Conservation (phyloP, 345 rosid genomes). For the Rhodomyrtus tomentosa region DNA sequence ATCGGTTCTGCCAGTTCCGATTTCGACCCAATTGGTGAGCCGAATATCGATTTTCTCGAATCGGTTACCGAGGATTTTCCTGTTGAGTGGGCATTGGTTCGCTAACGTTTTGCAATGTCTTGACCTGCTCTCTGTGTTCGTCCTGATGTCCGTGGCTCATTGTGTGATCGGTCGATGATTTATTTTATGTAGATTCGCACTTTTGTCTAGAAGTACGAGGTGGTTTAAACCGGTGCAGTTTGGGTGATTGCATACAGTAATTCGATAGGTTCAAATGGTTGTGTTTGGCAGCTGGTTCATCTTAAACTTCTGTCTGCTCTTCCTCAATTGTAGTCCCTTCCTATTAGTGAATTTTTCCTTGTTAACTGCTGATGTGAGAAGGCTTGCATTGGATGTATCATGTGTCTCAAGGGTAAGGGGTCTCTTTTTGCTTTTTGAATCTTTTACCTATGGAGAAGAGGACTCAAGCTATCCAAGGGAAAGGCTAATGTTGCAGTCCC, state of each 20-base stretch:
- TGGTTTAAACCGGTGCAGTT: not conserved
- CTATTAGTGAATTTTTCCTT: not conserved
- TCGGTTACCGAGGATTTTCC: not conserved
- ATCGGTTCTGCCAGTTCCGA: conserved; percentile 59
- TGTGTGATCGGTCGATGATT: not conserved
- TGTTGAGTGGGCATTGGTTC: not conserved
- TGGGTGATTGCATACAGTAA: not conserved
- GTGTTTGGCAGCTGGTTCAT: not conserved
- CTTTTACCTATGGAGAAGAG: not conserved
- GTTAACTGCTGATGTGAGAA: not conserved
- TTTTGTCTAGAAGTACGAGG: not conserved
- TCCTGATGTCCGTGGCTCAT: not conserved
- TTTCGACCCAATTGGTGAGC: conserved; percentile 50
- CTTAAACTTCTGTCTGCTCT: not conserved
- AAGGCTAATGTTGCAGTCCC: not conserved
- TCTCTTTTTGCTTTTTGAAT: not conserved
- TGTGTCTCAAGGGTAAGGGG: not conserved
- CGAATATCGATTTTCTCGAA: not conserved
- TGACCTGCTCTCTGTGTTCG: not conserved
- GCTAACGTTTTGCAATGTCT: not conserved
- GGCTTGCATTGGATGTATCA: not conserved
- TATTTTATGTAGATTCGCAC: not conserved
- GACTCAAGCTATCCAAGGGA: not conserved
- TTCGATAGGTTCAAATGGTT: not conserved
- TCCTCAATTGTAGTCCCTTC: not conserved